Conservation (phyloP, 108 stramenopile genomes). For the Hondaea fermentalgiana region DNA sequence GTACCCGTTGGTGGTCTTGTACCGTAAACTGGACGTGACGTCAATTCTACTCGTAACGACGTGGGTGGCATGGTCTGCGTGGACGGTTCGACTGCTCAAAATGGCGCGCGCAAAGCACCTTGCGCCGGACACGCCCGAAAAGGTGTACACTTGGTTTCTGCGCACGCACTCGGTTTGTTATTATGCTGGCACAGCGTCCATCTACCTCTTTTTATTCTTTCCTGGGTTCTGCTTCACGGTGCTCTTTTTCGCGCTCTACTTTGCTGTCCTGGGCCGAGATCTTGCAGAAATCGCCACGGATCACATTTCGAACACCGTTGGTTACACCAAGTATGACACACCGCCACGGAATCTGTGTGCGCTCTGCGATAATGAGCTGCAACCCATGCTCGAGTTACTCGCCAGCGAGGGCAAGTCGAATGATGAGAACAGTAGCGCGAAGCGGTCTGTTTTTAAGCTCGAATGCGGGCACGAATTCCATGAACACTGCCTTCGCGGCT, state of each 20-base stretch:
- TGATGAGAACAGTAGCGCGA: neutral
- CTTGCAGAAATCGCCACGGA: neutral
- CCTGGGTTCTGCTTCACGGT: constrained; percentile 3
- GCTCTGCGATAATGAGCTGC: neutral
- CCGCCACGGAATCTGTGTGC: neutral
- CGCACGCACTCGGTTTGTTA: neutral
- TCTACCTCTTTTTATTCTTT: neutral
- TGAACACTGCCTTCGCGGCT: neutral
- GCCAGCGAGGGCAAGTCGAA: neutral
- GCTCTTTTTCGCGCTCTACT: constrained; percentile 7
- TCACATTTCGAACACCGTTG: neutral
- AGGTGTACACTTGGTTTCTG: constrained; percentile 8
- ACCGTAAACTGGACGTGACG: neutral
- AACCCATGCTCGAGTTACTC: neutral
- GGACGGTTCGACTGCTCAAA: neutral
- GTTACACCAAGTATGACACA: neutral
- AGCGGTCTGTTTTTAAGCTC: neutral
- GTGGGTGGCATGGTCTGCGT: neutral
- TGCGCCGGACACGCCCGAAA: neutral
- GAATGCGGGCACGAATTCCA: constrained; percentile 4
- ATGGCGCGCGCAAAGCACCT: neutral
- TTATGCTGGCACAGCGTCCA: neutral
- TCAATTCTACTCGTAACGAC: neutral
- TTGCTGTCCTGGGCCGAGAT: neutral
- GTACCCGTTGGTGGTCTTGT: neutral